A percentile compares a stretch with the other conserved stretches of the same genome.
These are phyloP conservation scores for Cryptosporidium xiaoi DNA, from an alignment of 169 alveolate genomes.

Conservation along the genomic window DNA sequence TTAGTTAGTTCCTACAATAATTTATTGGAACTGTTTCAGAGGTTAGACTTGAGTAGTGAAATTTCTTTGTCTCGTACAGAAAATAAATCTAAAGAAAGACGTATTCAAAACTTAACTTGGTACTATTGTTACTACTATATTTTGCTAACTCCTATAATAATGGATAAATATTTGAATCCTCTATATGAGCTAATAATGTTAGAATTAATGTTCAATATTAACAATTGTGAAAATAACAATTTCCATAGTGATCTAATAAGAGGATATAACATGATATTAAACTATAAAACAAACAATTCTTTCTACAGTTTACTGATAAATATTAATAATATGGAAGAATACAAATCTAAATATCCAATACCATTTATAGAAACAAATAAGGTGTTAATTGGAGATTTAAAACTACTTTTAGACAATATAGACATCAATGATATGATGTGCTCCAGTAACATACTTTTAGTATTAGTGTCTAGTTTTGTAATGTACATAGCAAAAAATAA, in stretches of 20 bases:
- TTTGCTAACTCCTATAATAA: slow-evolving; percentile 19
- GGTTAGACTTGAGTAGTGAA: too few species aligned
- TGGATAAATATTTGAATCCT: slow-evolving; percentile 47
- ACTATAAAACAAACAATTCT: slow-evolving; percentile 10
- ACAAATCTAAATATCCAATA: slow-evolving; percentile 34
- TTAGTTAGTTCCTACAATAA: slow-evolving; percentile 10
- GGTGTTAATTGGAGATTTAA: background rate
- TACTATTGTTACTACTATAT: slow-evolving; percentile 10
- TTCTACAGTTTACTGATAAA: background rate
- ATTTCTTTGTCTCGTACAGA: too few species aligned
- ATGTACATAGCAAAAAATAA: slow-evolving; percentile 30
- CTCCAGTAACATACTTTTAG: background rate
- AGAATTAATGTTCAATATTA: background rate
- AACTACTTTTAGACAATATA: background rate
- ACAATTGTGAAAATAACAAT: background rate
- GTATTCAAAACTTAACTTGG: background rate
- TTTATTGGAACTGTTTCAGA: slow-evolving; percentile 8
- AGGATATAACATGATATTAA: background rate
- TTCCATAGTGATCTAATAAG: background rate
- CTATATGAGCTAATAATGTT: background rate
- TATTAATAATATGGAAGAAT: background rate
- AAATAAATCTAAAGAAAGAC: background rate
- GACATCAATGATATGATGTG: background rate
- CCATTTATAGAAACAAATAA: slow-evolving; percentile 58
- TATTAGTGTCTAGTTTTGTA: background rate